Conservation (phyloP, 2,329 filamentous ascomycete species). For the Fusarium drepaniforme region DNA sequence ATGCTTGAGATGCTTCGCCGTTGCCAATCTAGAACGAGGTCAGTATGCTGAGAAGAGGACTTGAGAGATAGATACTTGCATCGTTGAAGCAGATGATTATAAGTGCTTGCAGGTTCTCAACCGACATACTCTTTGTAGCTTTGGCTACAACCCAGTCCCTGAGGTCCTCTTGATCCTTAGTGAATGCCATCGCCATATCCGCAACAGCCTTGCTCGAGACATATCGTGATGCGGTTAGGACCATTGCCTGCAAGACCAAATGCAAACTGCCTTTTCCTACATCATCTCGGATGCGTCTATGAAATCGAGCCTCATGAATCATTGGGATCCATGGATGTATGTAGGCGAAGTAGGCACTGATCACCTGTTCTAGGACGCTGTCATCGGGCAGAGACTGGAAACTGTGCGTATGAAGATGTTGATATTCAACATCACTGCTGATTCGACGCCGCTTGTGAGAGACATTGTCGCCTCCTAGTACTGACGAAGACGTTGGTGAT, state of each 20-base stretch:
- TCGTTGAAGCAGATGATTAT: conserved; percentile 53
- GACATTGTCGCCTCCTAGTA: neutral
- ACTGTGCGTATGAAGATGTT: neutral
- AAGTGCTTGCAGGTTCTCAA: conserved; percentile 52
- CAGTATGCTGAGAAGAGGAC: neutral
- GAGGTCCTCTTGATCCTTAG: neutral
- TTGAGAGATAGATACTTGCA: conserved; percentile 32
- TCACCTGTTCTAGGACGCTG: conserved; percentile 35
- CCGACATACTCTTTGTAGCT: conserved; percentile 48
- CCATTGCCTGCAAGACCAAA: conserved; percentile 52
- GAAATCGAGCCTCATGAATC: conserved; percentile 49
- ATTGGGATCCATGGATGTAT: conserved; percentile 57
- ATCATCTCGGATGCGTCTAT: conserved; percentile 37
- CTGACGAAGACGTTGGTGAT: neutral
- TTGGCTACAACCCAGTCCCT: conserved; percentile 32
- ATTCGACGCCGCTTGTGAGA: conserved; percentile 19
- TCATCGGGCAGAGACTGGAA: neutral
- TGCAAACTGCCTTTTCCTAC: conserved; percentile 40
- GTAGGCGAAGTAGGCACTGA: conserved; percentile 50
- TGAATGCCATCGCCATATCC: neutral
- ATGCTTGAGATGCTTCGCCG: conserved; percentile 41
- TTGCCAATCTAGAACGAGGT: conserved; percentile 42
- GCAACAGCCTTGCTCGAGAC: conserved; percentile 39
- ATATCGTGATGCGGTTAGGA: conserved; percentile 42
- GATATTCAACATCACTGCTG: neutral